Conservation (phyloP, 768 basidiomycete genomes). For the Scleroderma citrinum region DNA sequence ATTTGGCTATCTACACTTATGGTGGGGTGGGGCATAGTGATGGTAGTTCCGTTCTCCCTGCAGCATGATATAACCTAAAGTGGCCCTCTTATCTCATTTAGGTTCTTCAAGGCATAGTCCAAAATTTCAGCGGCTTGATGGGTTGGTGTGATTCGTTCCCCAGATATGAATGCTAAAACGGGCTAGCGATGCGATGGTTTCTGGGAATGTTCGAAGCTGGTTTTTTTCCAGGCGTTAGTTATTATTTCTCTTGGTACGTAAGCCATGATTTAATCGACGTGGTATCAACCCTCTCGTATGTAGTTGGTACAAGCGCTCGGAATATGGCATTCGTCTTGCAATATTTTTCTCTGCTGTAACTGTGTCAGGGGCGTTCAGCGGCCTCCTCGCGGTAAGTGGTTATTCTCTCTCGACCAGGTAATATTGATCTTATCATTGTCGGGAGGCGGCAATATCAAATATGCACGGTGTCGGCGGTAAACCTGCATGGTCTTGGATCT, state of each 20-base stretch:
- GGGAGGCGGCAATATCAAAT: constrained; percentile 55
- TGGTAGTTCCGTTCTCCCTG: constrained; percentile 38
- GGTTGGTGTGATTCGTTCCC: constrained; percentile 33
- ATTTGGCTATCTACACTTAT: constrained; percentile 73
- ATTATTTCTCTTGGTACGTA: constrained; percentile 65
- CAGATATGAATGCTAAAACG: background rate
- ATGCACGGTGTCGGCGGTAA: constrained; percentile 69
- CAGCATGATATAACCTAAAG: background rate
- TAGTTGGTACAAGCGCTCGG: constrained; percentile 63
- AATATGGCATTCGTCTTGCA: constrained; percentile 62
- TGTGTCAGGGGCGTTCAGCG: constrained; percentile 78
- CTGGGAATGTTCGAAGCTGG: constrained; percentile 65
- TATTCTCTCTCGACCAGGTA: background rate
- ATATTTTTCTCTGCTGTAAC: constrained; percentile 77
- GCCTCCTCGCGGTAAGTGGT: constrained; percentile 54
- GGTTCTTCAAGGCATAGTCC: constrained; percentile 70
- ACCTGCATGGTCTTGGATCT: constrained; percentile 66
- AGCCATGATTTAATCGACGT: background rate
- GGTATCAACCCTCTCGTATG: too few species aligned
- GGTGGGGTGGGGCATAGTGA: constrained; percentile 70
- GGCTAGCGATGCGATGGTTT: constrained; percentile 61
- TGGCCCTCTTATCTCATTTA: constrained; percentile 7
- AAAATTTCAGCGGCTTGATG: constrained; percentile 63
- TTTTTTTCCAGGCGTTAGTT: constrained; percentile 45
- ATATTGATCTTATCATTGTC: background rate